Evolutionary conservation across 2,329 filamentous ascomycete genomes (phyloP), one percentile per base, ranked within the genome.

Genomic region (Magnaporthales sp.): DNA sequence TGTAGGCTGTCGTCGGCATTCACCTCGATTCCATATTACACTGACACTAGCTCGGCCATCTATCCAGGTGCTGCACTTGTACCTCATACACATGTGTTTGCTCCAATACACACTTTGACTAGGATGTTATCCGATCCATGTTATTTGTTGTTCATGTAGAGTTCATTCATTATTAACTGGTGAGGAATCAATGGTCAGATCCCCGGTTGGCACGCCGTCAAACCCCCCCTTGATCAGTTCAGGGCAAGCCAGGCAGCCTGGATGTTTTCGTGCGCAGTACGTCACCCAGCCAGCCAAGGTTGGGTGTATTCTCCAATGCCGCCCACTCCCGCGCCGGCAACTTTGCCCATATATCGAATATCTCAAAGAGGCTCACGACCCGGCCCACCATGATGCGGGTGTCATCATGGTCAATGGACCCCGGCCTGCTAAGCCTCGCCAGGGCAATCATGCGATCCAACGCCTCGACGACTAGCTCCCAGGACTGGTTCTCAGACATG

Each of bases 401-500:
- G 22, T 29, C 13, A 4, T 64, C 22, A 24, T n/a, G 24, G 29
- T 27, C 11, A 7, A 32, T 3, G n/a, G 30, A 27, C 6, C n/a
- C n/a, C 4, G 11, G 32, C 24, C 10, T 38, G 31, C 46, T 24
- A 10, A n/a, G 13, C 27, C 62, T 64, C 11, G 31, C 62, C n/a
- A 51, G 15, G 6, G 31, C 30, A 26, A 27, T 27, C 62, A 65
- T 65, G 29, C 27, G 46, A 8, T 58, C 46, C 13, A 65, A 29
- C 13, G 38, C 63, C 46, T 65, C 63, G 9, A 65, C 19, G 3
- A 65, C 63, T 6, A 65, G 26, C 69, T 77, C 75, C 75, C 74
- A 76, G 3, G 68, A 71, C 58, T 75, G 71, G 15, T 67, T 46
- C 1, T 31, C 31, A 13, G 67, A 62, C 27, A 74, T 61, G 6